Evolutionary conservation across 345 rosid genomes (phyloP), one percentile per base, ranked within the genome.

Genomic region (Acer yangbiense): DNA sequence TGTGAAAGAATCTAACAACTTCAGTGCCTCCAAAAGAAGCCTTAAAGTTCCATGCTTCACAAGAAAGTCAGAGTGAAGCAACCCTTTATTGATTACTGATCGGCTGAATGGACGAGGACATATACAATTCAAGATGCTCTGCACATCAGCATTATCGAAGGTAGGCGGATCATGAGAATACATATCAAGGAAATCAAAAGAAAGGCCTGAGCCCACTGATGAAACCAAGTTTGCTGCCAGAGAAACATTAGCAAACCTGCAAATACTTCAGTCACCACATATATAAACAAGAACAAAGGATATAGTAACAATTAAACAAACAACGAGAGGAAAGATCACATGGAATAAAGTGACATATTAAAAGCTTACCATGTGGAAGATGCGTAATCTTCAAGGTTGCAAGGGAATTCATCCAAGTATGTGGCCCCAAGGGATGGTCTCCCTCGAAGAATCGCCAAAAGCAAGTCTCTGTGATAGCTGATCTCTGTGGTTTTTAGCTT

Each of bases 11-110:
- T 87, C 90, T 81, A 89, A 83, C 83, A 96, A 83, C 89, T 87
- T 88, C 77, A 94, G 77, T n/a, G 82, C 80, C 88, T 96, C 97
- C 81, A 84, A 82, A 78, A 96, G 91, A 85, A 96, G 90, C 84
- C 92, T 87, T 82, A 96, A 82, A 69, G 94, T 90, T 80, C 91
- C 97, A 87, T 92, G 91, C 80, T 88, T 94, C 81, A 96, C 97
- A 76, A 91, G 86, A 84, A 87, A 81, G 80, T 94, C 89, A 66
- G 90, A 85, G 83, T 94, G 95, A 76, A 91, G 99, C 87, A 96
- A 80, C 75, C 99, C 97, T 88, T 87, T 94, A 68, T 85, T 94
- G 86, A 92, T 86, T 27, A 86, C 83, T 9, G 97, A 83, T 80
- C 97, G 87, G 84, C 92, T 82, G 76, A 92, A 90, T 72, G 97